Percentiles rank a stretch among this genome's conserved stretches.
These are phyloP conservation scores for Phytopythium mirpurense DNA, from an alignment of 352 stramenopile species.

Conservation along the genomic window DNA sequence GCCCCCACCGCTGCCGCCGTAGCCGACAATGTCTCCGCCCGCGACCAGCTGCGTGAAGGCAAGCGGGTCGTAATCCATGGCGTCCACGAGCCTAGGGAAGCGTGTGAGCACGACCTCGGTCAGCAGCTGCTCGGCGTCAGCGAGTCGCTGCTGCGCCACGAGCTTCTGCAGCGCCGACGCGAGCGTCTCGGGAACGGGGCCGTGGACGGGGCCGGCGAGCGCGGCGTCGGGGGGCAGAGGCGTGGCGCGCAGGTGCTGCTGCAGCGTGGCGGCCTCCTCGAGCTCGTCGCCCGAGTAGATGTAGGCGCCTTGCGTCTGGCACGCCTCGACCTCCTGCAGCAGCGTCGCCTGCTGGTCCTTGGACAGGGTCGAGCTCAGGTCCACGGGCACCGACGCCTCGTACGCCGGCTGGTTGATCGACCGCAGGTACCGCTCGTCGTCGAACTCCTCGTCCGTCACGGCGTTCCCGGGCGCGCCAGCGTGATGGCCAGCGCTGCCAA, in stretches of 20 bases:
- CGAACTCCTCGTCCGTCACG: conserved; percentile 2
- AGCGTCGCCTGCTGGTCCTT: conserved; percentile 51
- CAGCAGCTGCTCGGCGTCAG: conserved; percentile 56
- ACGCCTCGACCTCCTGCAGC: conserved; percentile 60
- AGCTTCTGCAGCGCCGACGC: conserved; percentile 22
- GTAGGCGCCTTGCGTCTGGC: conserved; percentile 40
- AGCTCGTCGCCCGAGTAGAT: conserved; percentile 80
- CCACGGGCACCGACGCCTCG: conserved; percentile 8
- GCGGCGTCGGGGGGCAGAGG: conserved; percentile 1
- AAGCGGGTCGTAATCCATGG: conserved; percentile 75
- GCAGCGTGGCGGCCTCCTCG: conserved; percentile 42
- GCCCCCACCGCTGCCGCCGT: background rate
- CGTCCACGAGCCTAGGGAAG: conserved; percentile 66
- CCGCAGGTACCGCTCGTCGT: conserved; percentile 11
- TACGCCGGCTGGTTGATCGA: conserved; percentile 5
- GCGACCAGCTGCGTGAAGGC: conserved; percentile 69
- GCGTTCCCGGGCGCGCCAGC: background rate
- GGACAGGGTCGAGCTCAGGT: conserved; percentile 41
- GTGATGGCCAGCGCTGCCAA: background rate
- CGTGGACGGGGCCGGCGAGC: background rate
- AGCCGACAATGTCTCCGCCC: conserved; percentile 26
- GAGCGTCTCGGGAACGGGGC: conserved; percentile 12
- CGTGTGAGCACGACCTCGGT: conserved; percentile 54
- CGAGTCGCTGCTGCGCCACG: conserved; percentile 27
- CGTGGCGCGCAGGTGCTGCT: conserved; percentile 44